Percentiles rank a stretch among this genome's conserved stretches.
Conservation (phyloP, 257 asterid genomes). For the Salvia splendens region DNA sequence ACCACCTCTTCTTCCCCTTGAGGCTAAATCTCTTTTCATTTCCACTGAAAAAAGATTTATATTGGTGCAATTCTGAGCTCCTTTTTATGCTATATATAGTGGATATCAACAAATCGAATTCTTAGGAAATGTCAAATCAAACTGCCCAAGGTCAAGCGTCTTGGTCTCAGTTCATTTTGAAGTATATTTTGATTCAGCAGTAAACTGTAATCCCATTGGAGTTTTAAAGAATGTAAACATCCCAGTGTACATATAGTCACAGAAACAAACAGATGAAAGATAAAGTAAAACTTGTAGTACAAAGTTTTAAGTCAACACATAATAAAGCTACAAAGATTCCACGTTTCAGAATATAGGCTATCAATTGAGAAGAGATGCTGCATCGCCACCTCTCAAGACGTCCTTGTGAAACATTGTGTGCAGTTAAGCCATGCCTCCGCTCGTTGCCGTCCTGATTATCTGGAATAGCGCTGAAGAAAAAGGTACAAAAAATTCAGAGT, state of each 20-base stretch:
- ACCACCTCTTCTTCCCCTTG: not conserved
- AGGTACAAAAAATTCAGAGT: constrained; percentile 1
- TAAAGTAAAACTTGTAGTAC: not conserved
- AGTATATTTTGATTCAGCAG: too few relatives aligned
- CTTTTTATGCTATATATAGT: too few relatives aligned
- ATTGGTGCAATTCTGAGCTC: too few relatives aligned
- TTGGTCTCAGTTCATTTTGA: too few relatives aligned
- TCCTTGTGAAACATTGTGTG: too few relatives aligned
- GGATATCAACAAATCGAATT: too few relatives aligned
- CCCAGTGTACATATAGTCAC: not conserved
- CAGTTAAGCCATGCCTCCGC: constrained; percentile 79
- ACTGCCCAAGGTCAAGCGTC: too few relatives aligned
- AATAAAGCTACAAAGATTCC: constrained; percentile 3
- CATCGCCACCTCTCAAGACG: constrained; percentile 12
- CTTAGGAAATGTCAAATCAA: too few relatives aligned
- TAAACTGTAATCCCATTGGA: too few relatives aligned
- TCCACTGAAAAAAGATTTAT: too few relatives aligned
- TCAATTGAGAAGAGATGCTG: constrained; percentile 22
- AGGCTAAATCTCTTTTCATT: too few relatives aligned
- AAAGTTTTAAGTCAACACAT: not conserved
- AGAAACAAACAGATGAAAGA: not conserved
- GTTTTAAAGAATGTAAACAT: constrained; percentile 1
- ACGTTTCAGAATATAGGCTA: constrained; percentile 32
- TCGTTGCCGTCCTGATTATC: constrained; percentile 91
- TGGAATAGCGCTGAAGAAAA: constrained; percentile 73